Base-by-base conservation (phyloP, 202 grass and related monocot species). In the Carex sylvatica region DNA sequence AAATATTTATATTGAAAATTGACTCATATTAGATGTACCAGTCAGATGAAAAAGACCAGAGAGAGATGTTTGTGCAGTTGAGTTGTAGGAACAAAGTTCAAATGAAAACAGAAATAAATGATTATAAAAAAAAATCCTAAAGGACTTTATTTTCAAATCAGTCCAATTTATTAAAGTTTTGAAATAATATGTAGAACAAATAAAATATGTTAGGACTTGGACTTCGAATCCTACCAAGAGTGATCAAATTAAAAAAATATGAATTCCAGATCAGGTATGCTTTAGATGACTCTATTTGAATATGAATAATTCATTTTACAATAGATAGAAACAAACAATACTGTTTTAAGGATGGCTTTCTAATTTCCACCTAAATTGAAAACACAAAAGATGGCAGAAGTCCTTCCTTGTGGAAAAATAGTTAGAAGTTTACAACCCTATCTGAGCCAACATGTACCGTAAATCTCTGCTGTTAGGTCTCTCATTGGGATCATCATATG, bases 401-500 rank as follows among this genome's bases (percentile, higher is more conserved):
- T 30, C 12, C 20, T 72, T 65, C 26, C 63, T 69, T 74, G 46
- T 28, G 22, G 11, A n/a, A 55, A 54, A 75, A 19, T 75, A 54
- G 49, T 75, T 56, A 40, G 6, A 40, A 40, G 38, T 40, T 40
- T 7, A 76, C 72, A 56, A 35, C 40, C 83, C 68, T 2, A 80
- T 65, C 67, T 85, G 86, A 3, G 76, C 38, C 6, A 88, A 79
- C 77, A 88, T 88, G 9, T 24, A 2, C 1, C 6, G 16, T 7
- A 84, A 33, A 26, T 88, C 86, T 44, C 59, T 82, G 35, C 82
- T 84, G n/a, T 47, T 67, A 9, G 86, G 86, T 66, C 86, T 74
- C 58, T 80, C 82, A 18, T 74, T 61, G 11, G 86, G 86, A 31
- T 84, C 82, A 61, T 88, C 82, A 24, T 76, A 77, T 1, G 58